Evolutionary conservation across 257 asterid genomes (phyloP), one percentile per base, ranked within the genome.

Genomic region (Schizonepeta tenuifolia): DNA sequence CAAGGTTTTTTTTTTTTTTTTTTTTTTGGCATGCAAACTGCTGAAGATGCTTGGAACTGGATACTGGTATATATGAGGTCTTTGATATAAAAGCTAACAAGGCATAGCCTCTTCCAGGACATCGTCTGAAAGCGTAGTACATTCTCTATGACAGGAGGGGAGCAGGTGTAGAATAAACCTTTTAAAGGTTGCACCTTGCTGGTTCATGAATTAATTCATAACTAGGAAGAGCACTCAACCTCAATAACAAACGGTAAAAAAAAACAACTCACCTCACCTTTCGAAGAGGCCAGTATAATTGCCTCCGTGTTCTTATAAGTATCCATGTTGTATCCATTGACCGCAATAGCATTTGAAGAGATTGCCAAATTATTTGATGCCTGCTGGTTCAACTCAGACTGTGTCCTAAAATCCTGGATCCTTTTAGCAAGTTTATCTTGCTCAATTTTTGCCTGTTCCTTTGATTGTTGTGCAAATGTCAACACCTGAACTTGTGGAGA

Each of bases 341-440:
- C 70, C 76, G 80, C 81, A 40, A 90, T 70, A 75, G 86, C 71
- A 78, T 90, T 90, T 65, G 92, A 77, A 68, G 97, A 83, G 59
- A 80, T 74, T 65, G 88, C 86, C 66, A 85, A 68, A 71, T 85
- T 88, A 79, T 84, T 77, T 44, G 95, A 88, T 55, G 87, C 88
- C 78, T 84, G 86, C 63, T 85, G 89, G 62, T 86, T 90, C 69
- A 94, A 75, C 81, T 94, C 96, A 58, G 93, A 80, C 78, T 86
- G 96, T 73, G 98, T 94, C 79, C 97, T 84, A 77, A 88, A 94
- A 82, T 94, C 99, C 84, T 94, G 99, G 80, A 94, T 94, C 81
- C 98, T 87, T 86, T 91, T 88, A 31, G 89, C 98, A 82, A 94
- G 93, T 84, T 82, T 94, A 80, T 94, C 99, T 85, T 90, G 99